Evolutionary conservation across 805 yeast genomes (phyloP), one percentile per base, ranked within the genome.

Genomic region (Suhomyces emberorum): DNA sequence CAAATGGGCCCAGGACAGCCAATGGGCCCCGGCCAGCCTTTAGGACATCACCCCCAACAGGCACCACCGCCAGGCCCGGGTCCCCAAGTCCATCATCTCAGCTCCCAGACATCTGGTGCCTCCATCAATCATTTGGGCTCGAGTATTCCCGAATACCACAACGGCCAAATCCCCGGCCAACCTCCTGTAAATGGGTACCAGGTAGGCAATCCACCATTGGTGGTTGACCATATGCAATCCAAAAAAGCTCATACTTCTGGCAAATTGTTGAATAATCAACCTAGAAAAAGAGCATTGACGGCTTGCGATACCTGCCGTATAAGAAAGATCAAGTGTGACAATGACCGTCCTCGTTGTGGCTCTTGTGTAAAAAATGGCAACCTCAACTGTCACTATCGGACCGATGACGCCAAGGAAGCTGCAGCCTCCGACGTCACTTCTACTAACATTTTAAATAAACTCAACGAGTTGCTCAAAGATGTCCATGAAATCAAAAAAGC

Each of bases 291-390:
- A 34, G 65, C 65, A 1, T 42, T 59, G n/a, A 61, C 70, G 0
- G 70, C 70, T 1, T 63, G 70, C 44, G 67, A 61, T 39, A 52
- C 57, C 5, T 63, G 69, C 38, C 47, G 69, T 30, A 37, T 54
- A 17, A 61, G 61, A 38, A 63, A 63, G 37, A 57, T 61, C 37
- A 61, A 59, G 40, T 63, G 69, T 47, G 70, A 63, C 41, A 63
- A 63, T 36, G 40, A 47, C 21, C 43, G 64, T 20, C 69, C 69
- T 1, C 38, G 52, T 22, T 63, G 69, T 34, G 63, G 69, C 8
- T 46, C 63, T 12, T 63, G 69, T 43, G 43, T 40, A 7, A 57
- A 53, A 30, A 56, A 47, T 41, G 62, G 60, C 14, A 49, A 43
- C 38, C 7, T 31, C 9, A 41, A 38, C 33, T 63, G 69, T 44